Evolutionary conservation across 495 filamentous ascomycete genomes (phyloP).

Genomic region (Podospora bellae-mahoneyi): DNA sequence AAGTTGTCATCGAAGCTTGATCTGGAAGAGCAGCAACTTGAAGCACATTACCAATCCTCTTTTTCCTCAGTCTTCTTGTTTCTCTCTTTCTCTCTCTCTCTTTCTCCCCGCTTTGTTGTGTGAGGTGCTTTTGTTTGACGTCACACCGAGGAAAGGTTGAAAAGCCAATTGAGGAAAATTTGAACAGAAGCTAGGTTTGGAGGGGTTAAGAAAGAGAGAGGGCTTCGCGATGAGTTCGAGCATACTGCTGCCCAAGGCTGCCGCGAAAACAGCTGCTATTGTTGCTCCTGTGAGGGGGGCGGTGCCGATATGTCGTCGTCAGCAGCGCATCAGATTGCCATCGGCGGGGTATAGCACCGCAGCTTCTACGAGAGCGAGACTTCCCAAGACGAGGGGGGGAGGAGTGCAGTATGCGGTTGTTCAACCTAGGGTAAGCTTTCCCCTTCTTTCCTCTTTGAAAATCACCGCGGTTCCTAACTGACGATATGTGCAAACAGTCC

Average conservation of each 20-base stretch:
- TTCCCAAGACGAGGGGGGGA: not conserved
- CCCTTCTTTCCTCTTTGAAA: not conserved
- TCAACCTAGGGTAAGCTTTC: slow-evolving; percentile 21
- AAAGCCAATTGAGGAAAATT: too few species aligned
- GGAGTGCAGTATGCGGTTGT: not conserved
- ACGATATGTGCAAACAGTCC: slow-evolving; percentile 40
- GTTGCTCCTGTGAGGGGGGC: not conserved
- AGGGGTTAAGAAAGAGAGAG: not conserved
- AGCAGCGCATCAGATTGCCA: not conserved
- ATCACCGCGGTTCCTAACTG: too few species aligned
- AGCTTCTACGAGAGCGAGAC: not conserved
- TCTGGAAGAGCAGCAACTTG: not conserved
- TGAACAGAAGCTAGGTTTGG: not conserved
- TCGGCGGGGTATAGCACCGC: not conserved
- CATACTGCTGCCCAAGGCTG: not conserved
- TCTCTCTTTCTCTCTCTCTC: not conserved
- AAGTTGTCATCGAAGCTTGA: not conserved
- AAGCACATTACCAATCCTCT: not conserved
- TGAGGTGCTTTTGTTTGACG: not conserved
- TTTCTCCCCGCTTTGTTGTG: not conserved
- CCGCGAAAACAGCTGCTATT: not conserved
- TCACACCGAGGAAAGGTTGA: not conserved
- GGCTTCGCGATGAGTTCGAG: not conserved
- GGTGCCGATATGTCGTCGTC: not conserved
- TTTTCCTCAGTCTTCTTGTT: not conserved